These are phyloP conservation scores for Sporormia fimetaria DNA, from an alignment of 495 filamentous ascomycete species.

Conservation along the genomic window DNA sequence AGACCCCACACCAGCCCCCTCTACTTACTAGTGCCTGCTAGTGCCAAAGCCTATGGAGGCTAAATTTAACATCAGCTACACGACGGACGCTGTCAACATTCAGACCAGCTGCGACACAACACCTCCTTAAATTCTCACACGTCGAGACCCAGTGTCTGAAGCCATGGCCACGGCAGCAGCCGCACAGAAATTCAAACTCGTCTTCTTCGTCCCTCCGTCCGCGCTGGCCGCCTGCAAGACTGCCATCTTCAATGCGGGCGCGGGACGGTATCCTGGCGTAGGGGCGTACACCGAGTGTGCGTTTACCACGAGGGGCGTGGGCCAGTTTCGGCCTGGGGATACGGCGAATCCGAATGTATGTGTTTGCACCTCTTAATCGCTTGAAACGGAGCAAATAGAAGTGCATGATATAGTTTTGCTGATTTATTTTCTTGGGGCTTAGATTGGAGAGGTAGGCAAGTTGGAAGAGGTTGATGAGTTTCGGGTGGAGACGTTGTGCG, in stretches of 20 bases:
- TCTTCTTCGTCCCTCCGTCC: slow-evolving; percentile 46
- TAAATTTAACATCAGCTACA: no score
- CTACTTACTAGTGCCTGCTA: no score
- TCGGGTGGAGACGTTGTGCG: slow-evolving; percentile 44
- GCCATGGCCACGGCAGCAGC: no score
- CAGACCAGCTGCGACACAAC: no score
- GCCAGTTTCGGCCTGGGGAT: slow-evolving; percentile 48
- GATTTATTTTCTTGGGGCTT: not conserved
- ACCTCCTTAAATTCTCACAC: no score
- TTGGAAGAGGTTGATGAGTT: slow-evolving; percentile 45
- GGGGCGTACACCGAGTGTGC: slow-evolving; percentile 53
- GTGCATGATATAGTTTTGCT: not conserved
- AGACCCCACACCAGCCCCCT: no score
- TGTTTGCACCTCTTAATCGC: not conserved
- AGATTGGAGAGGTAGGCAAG: slow-evolving; percentile 41
- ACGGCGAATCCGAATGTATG: slow-evolving; percentile 43
- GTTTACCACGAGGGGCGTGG: slow-evolving; percentile 44
- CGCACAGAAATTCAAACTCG: slow-evolving; percentile 40
- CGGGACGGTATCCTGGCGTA: slow-evolving; percentile 45
- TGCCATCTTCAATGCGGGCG: slow-evolving; percentile 54
- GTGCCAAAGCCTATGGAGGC: no score
- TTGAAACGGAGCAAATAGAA: not conserved
- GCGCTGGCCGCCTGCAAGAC: slow-evolving; percentile 43
- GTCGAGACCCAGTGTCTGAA: no score
- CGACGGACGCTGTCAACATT: no score